Conservation (phyloP, 306 rosid species). For the Hippophae rhamnoides region DNA sequence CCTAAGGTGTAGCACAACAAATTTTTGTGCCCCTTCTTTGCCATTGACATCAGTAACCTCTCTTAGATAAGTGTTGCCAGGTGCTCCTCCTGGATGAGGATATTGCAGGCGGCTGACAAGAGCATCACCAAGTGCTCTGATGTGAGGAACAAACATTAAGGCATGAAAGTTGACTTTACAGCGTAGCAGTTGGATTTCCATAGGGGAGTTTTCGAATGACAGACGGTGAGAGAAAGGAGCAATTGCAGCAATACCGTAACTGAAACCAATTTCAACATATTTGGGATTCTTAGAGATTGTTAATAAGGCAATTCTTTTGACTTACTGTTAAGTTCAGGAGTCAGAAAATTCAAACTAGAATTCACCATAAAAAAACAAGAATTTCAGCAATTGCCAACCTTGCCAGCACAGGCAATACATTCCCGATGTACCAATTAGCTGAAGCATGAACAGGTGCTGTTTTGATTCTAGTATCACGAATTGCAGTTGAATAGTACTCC, state of each 20-base stretch:
- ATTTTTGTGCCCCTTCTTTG: slow-evolving; percentile 43
- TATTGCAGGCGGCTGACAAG: slow-evolving; percentile 65
- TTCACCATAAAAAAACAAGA: no score
- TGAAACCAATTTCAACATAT: slow-evolving; percentile 25
- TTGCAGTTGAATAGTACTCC: slow-evolving; percentile 67
- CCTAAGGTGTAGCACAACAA: slow-evolving; percentile 85
- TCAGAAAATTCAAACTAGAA: background rate
- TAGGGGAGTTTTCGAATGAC: slow-evolving; percentile 77
- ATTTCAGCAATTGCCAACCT: slow-evolving; percentile 48
- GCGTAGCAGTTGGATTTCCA: slow-evolving; percentile 78
- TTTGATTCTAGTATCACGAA: slow-evolving; percentile 78
- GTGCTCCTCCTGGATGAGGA: slow-evolving; percentile 22
- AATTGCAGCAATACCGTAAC: slow-evolving; percentile 84
- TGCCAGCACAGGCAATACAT: slow-evolving; percentile 68
- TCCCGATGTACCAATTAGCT: slow-evolving; percentile 81
- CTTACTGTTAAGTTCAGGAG: background rate
- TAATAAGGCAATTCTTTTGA: background rate
- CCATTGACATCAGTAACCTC: slow-evolving; percentile 32
- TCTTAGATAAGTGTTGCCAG: slow-evolving; percentile 31
- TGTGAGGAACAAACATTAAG: slow-evolving; percentile 74
- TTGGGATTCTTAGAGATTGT: slow-evolving; percentile 6
- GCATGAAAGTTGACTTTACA: slow-evolving; percentile 94
- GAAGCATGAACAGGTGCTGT: slow-evolving; percentile 91
- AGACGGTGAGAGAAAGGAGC: slow-evolving; percentile 96
- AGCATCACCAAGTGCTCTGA: slow-evolving; percentile 75